A percentile compares a stretch with the other conserved stretches of the same genome.
Evolutionary conservation across 2,329 filamentous ascomycete species (phyloP).

Genomic region (Colletotrichum karsti): DNA sequence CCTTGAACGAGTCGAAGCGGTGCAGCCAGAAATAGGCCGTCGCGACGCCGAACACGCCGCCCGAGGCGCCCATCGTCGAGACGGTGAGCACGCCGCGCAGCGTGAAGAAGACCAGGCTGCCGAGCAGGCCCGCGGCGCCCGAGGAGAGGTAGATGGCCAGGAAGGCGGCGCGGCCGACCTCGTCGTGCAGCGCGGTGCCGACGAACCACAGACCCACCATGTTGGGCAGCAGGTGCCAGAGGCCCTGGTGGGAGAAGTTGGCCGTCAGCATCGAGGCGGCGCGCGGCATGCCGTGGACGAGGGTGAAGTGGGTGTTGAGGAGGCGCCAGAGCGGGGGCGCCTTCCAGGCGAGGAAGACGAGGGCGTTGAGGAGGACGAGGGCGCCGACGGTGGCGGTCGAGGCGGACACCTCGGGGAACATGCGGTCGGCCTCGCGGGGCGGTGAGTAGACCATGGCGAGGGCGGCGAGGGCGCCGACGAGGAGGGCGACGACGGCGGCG

Average conservation of each 20-base stretch:
- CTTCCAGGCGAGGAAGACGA: slow-evolving; percentile 68
- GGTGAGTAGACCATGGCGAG: slow-evolving; percentile 56
- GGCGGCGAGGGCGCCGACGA: slow-evolving; percentile 52
- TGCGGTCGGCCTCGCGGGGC: slow-evolving; percentile 47
- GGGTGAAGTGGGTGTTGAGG: slow-evolving; percentile 74
- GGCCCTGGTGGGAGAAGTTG: slow-evolving; percentile 73
- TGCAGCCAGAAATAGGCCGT: slow-evolving; percentile 71
- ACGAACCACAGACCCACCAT: slow-evolving; percentile 73
- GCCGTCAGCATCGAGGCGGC: slow-evolving; percentile 69
- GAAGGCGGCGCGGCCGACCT: slow-evolving; percentile 74
- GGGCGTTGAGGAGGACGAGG: slow-evolving; percentile 67
- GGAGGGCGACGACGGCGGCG: slow-evolving; percentile 53
- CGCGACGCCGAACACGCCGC: slow-evolving; percentile 67
- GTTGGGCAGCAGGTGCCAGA: slow-evolving; percentile 70
- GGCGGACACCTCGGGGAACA: slow-evolving; percentile 69
- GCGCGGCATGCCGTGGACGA: slow-evolving; percentile 71
- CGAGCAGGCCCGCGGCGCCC: slow-evolving; percentile 66
- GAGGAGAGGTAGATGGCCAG: slow-evolving; percentile 71
- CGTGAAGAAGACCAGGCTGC: slow-evolving; percentile 62
- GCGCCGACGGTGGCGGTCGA: slow-evolving; percentile 70
- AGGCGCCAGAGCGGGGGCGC: slow-evolving; percentile 70
- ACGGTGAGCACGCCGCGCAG: slow-evolving; percentile 53
- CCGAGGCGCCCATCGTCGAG: slow-evolving; percentile 73
- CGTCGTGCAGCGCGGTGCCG: slow-evolving; percentile 73
- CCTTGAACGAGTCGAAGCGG: slow-evolving; percentile 62